These are phyloP conservation scores for Cladophialophora carrionii DNA, from an alignment of 2,329 filamentous ascomycete species.

Conservation along the genomic window DNA sequence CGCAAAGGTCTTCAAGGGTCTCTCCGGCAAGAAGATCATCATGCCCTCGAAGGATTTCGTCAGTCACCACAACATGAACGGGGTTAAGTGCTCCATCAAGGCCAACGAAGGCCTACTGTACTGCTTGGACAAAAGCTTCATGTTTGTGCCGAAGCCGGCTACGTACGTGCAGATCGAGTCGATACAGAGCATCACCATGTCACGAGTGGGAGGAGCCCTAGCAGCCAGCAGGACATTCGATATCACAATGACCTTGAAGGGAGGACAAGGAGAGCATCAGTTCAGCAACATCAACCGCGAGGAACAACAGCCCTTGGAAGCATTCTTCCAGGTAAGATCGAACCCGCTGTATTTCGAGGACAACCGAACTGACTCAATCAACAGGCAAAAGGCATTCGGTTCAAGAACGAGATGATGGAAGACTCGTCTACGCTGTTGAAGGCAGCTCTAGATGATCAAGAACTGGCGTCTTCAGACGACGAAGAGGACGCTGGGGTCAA, in stretches of 20 bases:
- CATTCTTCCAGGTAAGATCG: constrained; percentile 74
- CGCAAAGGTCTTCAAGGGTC: constrained; percentile 89
- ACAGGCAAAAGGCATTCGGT: constrained; percentile 80
- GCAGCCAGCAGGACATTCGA: constrained; percentile 96
- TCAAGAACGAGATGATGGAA: constrained; percentile 98
- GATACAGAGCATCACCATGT: constrained; percentile 89
- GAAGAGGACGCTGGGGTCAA: constrained; percentile 47
- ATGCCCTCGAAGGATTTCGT: constrained; percentile 92
- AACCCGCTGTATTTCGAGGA: not conserved
- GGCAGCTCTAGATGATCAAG: constrained; percentile 80
- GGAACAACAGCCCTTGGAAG: constrained; percentile 93
- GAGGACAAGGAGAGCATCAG: constrained; percentile 81
- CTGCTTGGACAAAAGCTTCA: constrained; percentile 96
- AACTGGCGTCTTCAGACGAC: constrained; percentile 57
- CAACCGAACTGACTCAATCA: not conserved
- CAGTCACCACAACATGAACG: constrained; percentile 84
- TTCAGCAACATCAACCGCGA: constrained; percentile 99
- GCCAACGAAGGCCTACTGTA: constrained; percentile 97
- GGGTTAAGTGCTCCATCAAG: constrained; percentile 99
- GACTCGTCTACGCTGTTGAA: constrained; percentile 72
- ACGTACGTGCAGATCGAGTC: constrained; percentile 97
- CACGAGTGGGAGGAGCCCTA: constrained; percentile 88
- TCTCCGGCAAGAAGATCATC: constrained; percentile 93
- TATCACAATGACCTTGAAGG: constrained; percentile 90
- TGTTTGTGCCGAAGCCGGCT: constrained; percentile 98